Evolutionary conservation across 2,329 filamentous ascomycete genomes (phyloP).

Genomic region (Fusarium albosuccineum): DNA sequence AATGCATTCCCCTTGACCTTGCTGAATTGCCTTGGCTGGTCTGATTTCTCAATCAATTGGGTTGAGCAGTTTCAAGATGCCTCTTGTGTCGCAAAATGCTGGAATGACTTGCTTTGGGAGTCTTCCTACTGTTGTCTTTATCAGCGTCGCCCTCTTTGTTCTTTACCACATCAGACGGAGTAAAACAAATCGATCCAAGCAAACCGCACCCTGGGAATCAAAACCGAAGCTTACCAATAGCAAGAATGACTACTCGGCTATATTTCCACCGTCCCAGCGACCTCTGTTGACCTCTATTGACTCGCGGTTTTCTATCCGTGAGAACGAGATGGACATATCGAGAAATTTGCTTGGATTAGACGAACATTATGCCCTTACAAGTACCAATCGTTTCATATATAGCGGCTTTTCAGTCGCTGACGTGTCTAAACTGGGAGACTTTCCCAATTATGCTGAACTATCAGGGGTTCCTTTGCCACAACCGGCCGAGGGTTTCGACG

Average conservation of each 20-base stretch:
- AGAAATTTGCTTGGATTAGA: background rate
- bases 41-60: no score
- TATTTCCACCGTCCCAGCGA: slow-evolving; percentile 5
- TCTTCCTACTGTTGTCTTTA: background rate
- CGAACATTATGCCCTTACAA: background rate
- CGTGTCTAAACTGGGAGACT: background rate
- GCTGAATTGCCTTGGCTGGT: no score
- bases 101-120: background rate
- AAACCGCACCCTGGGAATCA: no score
- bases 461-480: slow-evolving; percentile 3
- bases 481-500: slow-evolving; percentile 65
- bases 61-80: background rate
- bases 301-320: background rate
- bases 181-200: no score
- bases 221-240: background rate
- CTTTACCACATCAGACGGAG: background rate
- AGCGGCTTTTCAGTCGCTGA: slow-evolving; percentile 3
- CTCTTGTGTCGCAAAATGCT: background rate
- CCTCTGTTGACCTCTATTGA: background rate
- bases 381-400: background rate
- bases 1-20: no score
- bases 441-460: background rate
- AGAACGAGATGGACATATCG: background rate
- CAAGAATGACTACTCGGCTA: background rate
- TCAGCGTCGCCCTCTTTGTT: background rate